Base-by-base conservation (phyloP, 2,329 filamentous ascomycete genomes). In the Cladosporium sp. region DNA sequence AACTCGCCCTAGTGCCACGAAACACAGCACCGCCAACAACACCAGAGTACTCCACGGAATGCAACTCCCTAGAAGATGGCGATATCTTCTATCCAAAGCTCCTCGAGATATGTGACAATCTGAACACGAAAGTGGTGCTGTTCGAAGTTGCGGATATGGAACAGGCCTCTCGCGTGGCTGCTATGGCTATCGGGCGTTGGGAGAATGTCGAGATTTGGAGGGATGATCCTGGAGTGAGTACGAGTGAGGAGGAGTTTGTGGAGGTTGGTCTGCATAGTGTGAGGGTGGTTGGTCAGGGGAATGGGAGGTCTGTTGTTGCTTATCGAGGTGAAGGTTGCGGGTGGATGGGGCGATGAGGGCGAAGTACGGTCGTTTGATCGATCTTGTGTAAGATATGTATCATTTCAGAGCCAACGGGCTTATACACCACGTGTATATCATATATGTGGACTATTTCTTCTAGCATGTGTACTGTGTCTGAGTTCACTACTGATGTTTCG, bases 1-100 rank as follows among this genome's bases (percentile, higher is more conserved):
- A 73, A 55, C 69, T 87, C 11, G 93, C 93, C 0, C 75, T 97
- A 12, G 87, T 97, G 0, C 80, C 79, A 8, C 78, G 79, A 4
- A 35, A 16, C 12, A 15, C 12, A 12, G 6, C 54, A 54, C 39
- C 54, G 12, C 6, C n/a, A n/a, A 8, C 15, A n/a, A 7, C 7
- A 11, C 13, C 16, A 35, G 7, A 41, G 13, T 55, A 56, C 41
- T 55, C 30, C 25, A 49, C 51, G 8, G 64, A 66, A 27, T 53
- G 47, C 1, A 57, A 63, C 8, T 55, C 59, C 39, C 68, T 27
- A 19, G 48, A 43, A 9, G 57, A 59, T 41, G 63, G 68, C 13
- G 77, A 80, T 54, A 72, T 82, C 47, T 93, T 93, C 64, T 93
- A 93, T 61, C 75, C 76, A 2, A 73, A 77, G 5, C 69, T 93